Conservation (phyloP, 1,284 basidiomycete species). For the Trichosporon inkin region DNA sequence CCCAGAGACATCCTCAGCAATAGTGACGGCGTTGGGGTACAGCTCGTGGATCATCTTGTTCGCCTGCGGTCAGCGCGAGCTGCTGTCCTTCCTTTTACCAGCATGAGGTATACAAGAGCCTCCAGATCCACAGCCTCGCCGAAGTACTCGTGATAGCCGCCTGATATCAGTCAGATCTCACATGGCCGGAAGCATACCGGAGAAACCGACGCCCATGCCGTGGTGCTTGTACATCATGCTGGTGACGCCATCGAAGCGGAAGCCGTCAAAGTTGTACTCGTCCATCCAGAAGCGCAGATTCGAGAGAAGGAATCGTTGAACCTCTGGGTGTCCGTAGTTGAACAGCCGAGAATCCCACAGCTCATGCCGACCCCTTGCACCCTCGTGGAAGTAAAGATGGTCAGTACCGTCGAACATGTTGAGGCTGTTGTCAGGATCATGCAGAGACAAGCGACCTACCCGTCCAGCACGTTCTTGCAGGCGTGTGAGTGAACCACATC, state of each 20-base stretch:
- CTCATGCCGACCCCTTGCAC: constrained; percentile 81
- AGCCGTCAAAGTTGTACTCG: constrained; percentile 92
- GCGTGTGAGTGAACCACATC: constrained; percentile 98
- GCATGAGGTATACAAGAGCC: constrained; percentile 91
- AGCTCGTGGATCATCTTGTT: constrained; percentile 82
- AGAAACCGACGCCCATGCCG: constrained; percentile 95
- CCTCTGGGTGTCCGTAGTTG: constrained; percentile 93
- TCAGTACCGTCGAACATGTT: constrained; percentile 96
- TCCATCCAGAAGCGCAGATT: constrained; percentile 96
- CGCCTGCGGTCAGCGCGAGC: constrained; percentile 57
- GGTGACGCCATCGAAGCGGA: constrained; percentile 96
- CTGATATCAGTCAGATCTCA: constrained; percentile 22
- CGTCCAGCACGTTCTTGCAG: constrained; percentile 94
- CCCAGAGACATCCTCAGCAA: constrained; percentile 93
- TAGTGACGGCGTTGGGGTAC: constrained; percentile 77
- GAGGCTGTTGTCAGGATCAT: constrained; percentile 54
- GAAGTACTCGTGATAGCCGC: constrained; percentile 97
- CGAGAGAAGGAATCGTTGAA: constrained; percentile 87
- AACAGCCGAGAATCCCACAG: constrained; percentile 94
- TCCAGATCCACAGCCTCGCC: constrained; percentile 79
- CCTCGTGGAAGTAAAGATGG: constrained; percentile 95
- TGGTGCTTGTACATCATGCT: constrained; percentile 99
- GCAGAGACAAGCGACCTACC: constrained; percentile 33
- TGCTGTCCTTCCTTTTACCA: constrained; percentile 59
- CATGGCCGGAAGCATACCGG: constrained; percentile 52